phyloP scores from a whole-genome alignment of 331 rosid species.

The Quercus lobata region DNA sequence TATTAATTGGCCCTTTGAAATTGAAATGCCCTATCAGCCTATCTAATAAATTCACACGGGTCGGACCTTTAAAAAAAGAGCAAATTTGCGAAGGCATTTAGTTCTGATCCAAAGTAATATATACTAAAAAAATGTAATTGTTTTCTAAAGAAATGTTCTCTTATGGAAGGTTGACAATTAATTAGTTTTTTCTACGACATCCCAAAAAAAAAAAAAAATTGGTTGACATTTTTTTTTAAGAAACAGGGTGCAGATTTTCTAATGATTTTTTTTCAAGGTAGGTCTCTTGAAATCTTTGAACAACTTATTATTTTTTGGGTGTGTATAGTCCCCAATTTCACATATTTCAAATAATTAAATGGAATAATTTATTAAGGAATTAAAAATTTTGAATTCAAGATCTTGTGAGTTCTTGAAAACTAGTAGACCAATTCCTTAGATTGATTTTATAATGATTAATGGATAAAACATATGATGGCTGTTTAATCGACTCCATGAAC shows the following conservation, averaged over 20 bases:
- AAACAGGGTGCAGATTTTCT: background rate
- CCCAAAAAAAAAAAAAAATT: background rate
- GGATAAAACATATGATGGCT: no score
- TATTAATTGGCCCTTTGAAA: slow-evolving; percentile 29
- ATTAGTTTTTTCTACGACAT: no score
- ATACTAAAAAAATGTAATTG: background rate
- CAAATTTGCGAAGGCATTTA: background rate
- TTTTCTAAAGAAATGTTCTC: background rate
- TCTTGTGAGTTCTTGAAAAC: no score
- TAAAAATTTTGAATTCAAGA: no score
- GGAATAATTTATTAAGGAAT: no score
- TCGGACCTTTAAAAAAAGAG: background rate
- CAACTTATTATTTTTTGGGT: no score
- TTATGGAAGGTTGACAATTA: background rate
- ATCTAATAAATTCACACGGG: slow-evolving; percentile 2
- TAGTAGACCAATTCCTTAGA: no score
- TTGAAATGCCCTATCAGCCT: background rate
- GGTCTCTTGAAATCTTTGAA: no score
- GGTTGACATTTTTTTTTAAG: background rate
- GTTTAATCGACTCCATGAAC: background rate
- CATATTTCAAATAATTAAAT: no score
- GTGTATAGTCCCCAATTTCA: no score
- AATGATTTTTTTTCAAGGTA: background rate
- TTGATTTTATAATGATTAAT: background rate
- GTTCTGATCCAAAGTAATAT: background rate